Evolutionary conservation across 1,284 basidiomycete species (phyloP), one percentile per base, ranked within the genome.

Genomic region (Anthracocystis walkeri): DNA sequence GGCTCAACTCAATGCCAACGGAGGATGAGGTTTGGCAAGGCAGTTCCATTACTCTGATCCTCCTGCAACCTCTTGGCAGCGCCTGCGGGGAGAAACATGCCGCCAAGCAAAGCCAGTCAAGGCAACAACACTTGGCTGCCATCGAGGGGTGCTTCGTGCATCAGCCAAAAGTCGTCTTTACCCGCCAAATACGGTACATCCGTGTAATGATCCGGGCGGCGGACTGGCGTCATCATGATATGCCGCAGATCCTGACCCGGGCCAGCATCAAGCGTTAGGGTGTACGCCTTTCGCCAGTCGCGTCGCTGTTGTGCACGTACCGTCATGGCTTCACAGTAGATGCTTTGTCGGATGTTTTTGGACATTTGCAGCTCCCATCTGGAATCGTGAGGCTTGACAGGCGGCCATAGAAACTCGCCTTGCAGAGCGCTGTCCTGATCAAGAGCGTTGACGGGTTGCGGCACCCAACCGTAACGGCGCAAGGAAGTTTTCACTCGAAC

Each of bases 341-440:
- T 25, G 21, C 23, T 4, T 16, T 16, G n/a, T 20, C 49, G 29
- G 0, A 38, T 7, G 8, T 23, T 23, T 20, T n/a, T 20, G 18
- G n/a, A 10, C 42, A 56, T 56, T 14, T 25, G 29, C 29, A 56
- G 21, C 29, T 49, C 51, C 14, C 20, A 27, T 4, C 16, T 12
- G 42, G 4, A 21, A 5, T 31, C 18, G 44, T 48, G 41, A 21
- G 35, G 25, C 0, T 10, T 2, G 1, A 38, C n/a, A 4, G 58
- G 58, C 12, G 58, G 58, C 58, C 58, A 61, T 18, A 61, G 18
- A 12, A 27, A 54, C 23, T 61, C 58, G 31, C 51, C 58, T 27
- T 61, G 25, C 41, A 14, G 8, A 2, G 31, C 21, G 7, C 44
- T 18, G 10, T 18, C n/a, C 0, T 10, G 16, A 11, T 40, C 46